A percentile compares a stretch with the other conserved stretches of the same genome.
These are phyloP conservation scores for Spergularia bocconei DNA, from an alignment of 148 eudicot species.

Conservation along the genomic window DNA sequence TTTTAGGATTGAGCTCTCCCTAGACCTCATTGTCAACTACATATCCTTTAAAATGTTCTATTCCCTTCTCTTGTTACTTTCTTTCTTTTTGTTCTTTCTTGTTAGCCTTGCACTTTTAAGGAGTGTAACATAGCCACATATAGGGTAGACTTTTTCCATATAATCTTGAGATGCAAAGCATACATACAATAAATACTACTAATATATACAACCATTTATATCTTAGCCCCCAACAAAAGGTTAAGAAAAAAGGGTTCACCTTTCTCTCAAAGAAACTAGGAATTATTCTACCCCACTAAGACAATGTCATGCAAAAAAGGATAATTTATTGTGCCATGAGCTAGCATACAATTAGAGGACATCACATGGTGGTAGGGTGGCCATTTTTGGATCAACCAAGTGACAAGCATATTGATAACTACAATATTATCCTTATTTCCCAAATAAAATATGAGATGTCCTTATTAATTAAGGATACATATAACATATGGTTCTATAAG, in stretches of 20 bases:
- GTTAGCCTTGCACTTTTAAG: background rate
- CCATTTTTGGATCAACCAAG: constrained; percentile 19
- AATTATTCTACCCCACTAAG: constrained; percentile 20
- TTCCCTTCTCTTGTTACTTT: background rate
- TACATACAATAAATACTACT: no score
- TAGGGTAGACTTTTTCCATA: constrained; percentile 11
- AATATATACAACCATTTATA: background rate
- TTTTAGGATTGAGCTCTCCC: no score
- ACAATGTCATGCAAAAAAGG: background rate
- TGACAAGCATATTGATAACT: constrained; percentile 25
- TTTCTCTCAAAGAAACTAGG: constrained; percentile 17
- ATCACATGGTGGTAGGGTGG: constrained; percentile 33
- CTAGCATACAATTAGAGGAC: constrained; percentile 11
- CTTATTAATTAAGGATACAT: background rate
- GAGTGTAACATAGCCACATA: constrained; percentile 7
- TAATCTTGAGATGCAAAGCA: background rate
- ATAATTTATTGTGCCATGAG: background rate
- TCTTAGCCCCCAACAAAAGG: constrained; percentile 7
- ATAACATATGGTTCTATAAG: background rate
- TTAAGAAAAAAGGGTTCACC: constrained; percentile 1
- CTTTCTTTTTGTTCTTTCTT: background rate
- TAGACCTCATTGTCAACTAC: constrained; percentile 6
- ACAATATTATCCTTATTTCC: background rate
- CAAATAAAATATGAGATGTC: background rate
- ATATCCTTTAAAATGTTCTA: background rate